Base-by-base conservation (phyloP, 768 basidiomycete species). In the Gymnopilus junonius region DNA sequence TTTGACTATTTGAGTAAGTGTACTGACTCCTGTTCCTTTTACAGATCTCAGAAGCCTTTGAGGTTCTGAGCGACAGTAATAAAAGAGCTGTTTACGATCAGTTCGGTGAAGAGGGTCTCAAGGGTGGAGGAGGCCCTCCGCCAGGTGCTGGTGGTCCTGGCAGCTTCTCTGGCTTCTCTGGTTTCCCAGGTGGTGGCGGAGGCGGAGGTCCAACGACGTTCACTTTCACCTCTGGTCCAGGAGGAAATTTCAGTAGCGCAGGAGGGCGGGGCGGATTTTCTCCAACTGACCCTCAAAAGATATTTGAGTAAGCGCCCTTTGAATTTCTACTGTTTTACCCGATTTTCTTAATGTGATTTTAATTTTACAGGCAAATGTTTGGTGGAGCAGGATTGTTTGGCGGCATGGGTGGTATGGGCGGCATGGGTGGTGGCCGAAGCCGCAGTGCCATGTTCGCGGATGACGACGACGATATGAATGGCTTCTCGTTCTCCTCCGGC, bases 1-100 rank as follows among this genome's bases (percentile, higher is more conserved):
- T 39, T 31, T n/a, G 20, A 15, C 34, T 50, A 15, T 34, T 48
- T 37, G 37, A 21, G 23, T 15, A 14, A 8, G 35, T 51, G 63
- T 59, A 50, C 58, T 65, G 12, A 66, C 46, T 37, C 29, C 55
- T 17, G 54, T 53, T 34, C 20, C 39, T 17, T 54, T 11, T 27
- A 12, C n/a, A 97, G 91, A 86, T 98, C 48, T 93, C 93, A 32
- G 97, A 98, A 80, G 96, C 95, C 0, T 99, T 97, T 70, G 97
- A 99, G 73, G 95, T 97, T 29, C 87, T 99, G 59, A 92, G 85
- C 55, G 95, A 97, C 76, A 87, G 87, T 74, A 82, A 94, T 72
- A 95, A 94, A 71, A 90, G 93, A 23, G 77, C 91, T 0, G 73
- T 94, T 7, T 98, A 95, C 67, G 96, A 97, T 75, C 94, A 97